Base-by-base conservation (phyloP, 768 basidiomycete species). In the Podaxis rugospora region DNA sequence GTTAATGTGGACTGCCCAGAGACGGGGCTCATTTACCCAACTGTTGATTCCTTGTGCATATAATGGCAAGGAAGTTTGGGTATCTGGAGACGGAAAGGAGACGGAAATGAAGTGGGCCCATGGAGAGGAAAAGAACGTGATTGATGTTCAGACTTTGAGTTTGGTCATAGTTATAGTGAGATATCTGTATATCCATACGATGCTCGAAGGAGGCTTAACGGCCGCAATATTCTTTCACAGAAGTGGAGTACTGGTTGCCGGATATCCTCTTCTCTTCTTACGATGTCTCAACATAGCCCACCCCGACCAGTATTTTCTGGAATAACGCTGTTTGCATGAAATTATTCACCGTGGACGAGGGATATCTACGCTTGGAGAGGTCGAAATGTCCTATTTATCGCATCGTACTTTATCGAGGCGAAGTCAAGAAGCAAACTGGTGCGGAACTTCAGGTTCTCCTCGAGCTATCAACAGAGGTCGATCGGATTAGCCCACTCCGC, bases 201-300 rank as follows among this genome's bases (percentile, higher is more conserved):
- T 32, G 28, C 1, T 32, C 28, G 21, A 21, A 44, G 36, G 35
- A 5, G 21, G 21, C 59, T 32, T 75, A 71, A 72, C 56, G 58
- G 27, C 53, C 69, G 10, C 62, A 69, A 14, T 72, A 67, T 51
- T 56, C 68, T 9, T 74, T 76, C 59, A 58, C 67, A 6, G 73
- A 73, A 52, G 63, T 61, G 14, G 73, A 74, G 54, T 69, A 61
- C 51, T 70, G 63, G 55, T 51, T 50, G 2, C 14, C 21, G 13
- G 74, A 74, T 59, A 64, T 60, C 25, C 36, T 58, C 10, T 67
- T 65, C 42, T 67, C 63, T 11, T 71, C 72, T 0, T 68, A 66
- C 59, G 65, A 64, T 44, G 67, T 71, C 2, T 68, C 64, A 21
- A 59, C 42, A 10, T 66, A 61, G 21, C 66, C 65, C 0, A 44